phyloP scores from a whole-genome alignment of 345 rosid species.

The Durio zibethinus region DNA sequence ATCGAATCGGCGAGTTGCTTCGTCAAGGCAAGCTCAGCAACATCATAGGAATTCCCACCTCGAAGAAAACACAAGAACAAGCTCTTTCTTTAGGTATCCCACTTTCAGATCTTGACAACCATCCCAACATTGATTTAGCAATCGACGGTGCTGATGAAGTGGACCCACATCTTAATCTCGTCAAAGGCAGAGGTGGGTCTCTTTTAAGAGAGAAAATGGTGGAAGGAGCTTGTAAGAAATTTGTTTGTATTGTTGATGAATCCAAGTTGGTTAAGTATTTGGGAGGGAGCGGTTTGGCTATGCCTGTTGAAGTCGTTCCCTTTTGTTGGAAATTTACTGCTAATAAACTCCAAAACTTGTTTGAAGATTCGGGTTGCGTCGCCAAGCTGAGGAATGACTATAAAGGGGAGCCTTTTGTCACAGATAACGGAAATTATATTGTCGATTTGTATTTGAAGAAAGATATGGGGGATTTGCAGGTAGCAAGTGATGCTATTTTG shows the following conservation, averaged over 20 bases:
- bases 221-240: constrained; percentile 70
- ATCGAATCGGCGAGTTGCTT: constrained; percentile 76
- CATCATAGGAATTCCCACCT: constrained; percentile 85
- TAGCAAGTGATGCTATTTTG: constrained; percentile 64
- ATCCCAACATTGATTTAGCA: constrained; percentile 69
- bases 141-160: constrained; percentile 99
- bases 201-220: constrained; percentile 88
- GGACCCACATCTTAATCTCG: constrained; percentile 71
- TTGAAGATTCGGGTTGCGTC: constrained; percentile 56
- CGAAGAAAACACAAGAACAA: constrained; percentile 31
- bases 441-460: constrained; percentile 69
- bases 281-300: constrained; percentile 70
- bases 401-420: constrained; percentile 49
- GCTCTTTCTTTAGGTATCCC: constrained; percentile 84
- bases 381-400: constrained; percentile 50
- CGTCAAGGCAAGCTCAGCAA: constrained; percentile 60
- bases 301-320: constrained; percentile 83
- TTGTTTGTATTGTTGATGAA: constrained; percentile 41
- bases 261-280: constrained; percentile 47
- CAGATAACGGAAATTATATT: constrained; percentile 80
- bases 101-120: constrained; percentile 68
- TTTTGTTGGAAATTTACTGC: constrained; percentile 78
- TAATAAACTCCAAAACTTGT: constrained; percentile 42
- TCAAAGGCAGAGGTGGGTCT: constrained; percentile 91
- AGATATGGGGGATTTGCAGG: constrained; percentile 72